Conservation (phyloP, 177 flowering plant species). For the Vitis hybrid region DNA sequence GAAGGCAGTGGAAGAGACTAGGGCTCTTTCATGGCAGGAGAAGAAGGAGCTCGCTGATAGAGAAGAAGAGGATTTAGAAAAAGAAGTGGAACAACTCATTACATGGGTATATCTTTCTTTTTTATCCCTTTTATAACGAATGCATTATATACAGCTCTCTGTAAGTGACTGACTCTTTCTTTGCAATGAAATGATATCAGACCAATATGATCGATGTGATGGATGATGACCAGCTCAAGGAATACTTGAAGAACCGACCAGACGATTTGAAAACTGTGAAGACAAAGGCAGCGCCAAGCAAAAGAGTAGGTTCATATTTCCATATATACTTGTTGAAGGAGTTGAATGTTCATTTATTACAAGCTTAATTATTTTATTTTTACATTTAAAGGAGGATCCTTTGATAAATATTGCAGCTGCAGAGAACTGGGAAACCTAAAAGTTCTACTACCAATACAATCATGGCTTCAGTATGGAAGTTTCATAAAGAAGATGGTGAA, state of each 20-base stretch:
- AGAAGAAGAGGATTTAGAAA: constrained; percentile 32
- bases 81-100: constrained; percentile 32
- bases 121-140: not conserved
- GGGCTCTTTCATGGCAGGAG: constrained; percentile 33
- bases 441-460: constrained; percentile 26
- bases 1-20: constrained; percentile 1
- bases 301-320: constrained; percentile 23
- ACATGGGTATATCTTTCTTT: constrained; percentile 29
- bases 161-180: not conserved
- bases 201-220: constrained; percentile 33
- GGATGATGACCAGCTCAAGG: constrained; percentile 40
- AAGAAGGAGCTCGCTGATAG: constrained; percentile 32
- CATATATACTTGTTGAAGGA: too few species aligned
- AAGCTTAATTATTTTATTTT: too few species aligned
- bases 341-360: too few species aligned
- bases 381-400: not conserved
- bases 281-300: constrained; percentile 21
- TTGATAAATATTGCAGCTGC: constrained; percentile 23
- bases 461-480: constrained; percentile 50
- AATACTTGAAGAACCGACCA: constrained; percentile 32
- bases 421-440: constrained; percentile 25
- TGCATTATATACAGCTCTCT: not conserved
- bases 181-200: constrained; percentile 10
- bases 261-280: constrained; percentile 28
- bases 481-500: constrained; percentile 40